Evolutionary conservation across 1,284 basidiomycete genomes (phyloP).

Genomic region (Cryptococcus sp.): DNA sequence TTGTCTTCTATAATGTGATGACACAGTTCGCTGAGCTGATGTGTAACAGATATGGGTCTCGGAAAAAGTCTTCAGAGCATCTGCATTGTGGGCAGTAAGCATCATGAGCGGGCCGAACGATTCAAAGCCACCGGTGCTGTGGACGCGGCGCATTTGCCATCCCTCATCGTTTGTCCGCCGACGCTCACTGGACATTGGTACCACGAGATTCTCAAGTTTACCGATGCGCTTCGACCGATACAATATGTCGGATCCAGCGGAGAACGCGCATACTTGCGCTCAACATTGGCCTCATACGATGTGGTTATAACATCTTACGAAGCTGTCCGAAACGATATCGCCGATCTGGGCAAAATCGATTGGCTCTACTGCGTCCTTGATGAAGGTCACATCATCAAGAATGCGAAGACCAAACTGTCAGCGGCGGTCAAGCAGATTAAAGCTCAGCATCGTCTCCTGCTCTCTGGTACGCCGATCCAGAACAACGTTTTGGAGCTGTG

Average conservation of each 20-base stretch:
- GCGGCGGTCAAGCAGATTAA: constrained; percentile 91
- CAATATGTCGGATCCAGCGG: constrained; percentile 89
- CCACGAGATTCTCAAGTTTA: constrained; percentile 94
- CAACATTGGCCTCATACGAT: constrained; percentile 70
- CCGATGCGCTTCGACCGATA: constrained; percentile 78
- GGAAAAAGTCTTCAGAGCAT: constrained; percentile 99
- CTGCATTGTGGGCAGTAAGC: constrained; percentile 93
- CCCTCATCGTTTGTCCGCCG: constrained; percentile 93
- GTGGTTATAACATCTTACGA: constrained; percentile 97
- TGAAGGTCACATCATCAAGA: constrained; percentile 99
- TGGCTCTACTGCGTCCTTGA: constrained; percentile 98
- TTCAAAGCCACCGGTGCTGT: constrained; percentile 69
- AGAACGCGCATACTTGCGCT: constrained; percentile 73
- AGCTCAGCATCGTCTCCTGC: constrained; percentile 88
- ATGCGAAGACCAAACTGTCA: constrained; percentile 95
- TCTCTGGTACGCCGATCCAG: constrained; percentile 98
- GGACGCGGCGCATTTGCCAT: constrained; percentile 84
- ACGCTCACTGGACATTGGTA: constrained; percentile 98
- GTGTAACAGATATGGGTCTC: constrained; percentile 80
- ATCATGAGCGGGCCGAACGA: constrained; percentile 77
- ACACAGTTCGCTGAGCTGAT: not conserved
- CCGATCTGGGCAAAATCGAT: constrained; percentile 68
- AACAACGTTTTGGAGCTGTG: constrained; percentile 98
- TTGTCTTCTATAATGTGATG: not conserved
- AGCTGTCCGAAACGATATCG: constrained; percentile 92